Percentiles rank a stretch among this genome's conserved stretches.
Evolutionary conservation across 1,139 yeast genomes (phyloP).

Genomic region (Lodderomyces jiufengensis): DNA sequence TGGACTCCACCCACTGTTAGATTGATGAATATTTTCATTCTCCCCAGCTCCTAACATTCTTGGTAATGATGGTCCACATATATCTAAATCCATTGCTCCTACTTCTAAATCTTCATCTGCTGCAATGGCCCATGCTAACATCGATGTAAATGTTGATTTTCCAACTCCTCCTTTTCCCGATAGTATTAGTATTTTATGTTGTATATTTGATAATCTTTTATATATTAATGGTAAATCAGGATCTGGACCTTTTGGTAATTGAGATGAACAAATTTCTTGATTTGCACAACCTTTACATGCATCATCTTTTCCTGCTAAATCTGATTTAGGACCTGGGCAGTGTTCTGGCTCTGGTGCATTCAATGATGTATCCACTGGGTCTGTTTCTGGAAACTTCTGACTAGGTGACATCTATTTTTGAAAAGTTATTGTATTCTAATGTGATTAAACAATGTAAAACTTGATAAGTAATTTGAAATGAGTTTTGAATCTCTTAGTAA

Average conservation of each 20-base stretch:
- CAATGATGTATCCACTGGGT: constrained; percentile 22
- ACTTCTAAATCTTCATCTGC: constrained; percentile 83
- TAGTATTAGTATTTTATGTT: constrained; percentile 80
- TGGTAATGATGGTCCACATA: constrained; percentile 97
- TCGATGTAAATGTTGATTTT: constrained; percentile 89
- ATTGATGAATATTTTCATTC: constrained; percentile 82
- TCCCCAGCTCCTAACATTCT: constrained; percentile 83
- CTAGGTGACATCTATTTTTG: constrained; percentile 23
- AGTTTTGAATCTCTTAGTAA: too few relatives aligned
- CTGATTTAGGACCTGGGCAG: constrained; percentile 98
- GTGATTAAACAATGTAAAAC: too few relatives aligned
- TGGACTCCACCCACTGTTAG: constrained; percentile 94
- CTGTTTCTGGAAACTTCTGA: constrained; percentile 6
- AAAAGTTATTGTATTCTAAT: too few relatives aligned
- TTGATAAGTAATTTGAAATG: too few relatives aligned
- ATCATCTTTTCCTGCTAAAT: constrained; percentile 86
- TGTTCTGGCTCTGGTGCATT: constrained; percentile 81
- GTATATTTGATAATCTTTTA: constrained; percentile 59
- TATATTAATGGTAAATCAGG: constrained; percentile 85
- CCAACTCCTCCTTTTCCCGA: constrained; percentile 99
- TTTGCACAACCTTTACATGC: constrained; percentile 96
- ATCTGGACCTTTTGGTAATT: constrained; percentile 89
- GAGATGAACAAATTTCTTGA: constrained; percentile 80
- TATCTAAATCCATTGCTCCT: constrained; percentile 96
- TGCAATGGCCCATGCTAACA: constrained; percentile 95